phyloP scores from a whole-genome alignment of 2,329 filamentous ascomycete species.

The Beauveria sp. region DNA sequence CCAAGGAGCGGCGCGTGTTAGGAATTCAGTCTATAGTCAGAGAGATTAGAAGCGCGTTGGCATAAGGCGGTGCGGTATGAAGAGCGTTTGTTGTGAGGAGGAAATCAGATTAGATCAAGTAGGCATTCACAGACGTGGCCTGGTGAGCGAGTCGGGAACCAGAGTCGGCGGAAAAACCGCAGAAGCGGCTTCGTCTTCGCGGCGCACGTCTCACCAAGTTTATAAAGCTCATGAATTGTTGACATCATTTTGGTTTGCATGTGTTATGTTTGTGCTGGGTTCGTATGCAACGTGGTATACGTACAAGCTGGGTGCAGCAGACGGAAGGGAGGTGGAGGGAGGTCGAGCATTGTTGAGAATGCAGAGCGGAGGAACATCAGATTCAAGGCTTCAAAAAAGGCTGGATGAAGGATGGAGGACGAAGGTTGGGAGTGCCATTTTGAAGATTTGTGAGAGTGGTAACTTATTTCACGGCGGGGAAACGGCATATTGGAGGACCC shows the following conservation, averaged over 20 bases:
- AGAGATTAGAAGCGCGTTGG: conserved; percentile 28
- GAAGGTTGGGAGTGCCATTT: too few relatives aligned
- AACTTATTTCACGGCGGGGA: too few relatives aligned
- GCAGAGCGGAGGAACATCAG: too few relatives aligned
- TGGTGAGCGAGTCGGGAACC: conserved; percentile 33
- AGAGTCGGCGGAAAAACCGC: conserved; percentile 23
- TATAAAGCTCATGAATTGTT: conserved; percentile 28
- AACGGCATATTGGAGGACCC: too few relatives aligned
- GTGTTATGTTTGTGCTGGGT: background rate
- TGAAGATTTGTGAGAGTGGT: too few relatives aligned
- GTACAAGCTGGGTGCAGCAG: background rate
- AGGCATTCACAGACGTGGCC: conserved; percentile 30
- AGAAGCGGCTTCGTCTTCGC: conserved; percentile 43
- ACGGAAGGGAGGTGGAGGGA: background rate
- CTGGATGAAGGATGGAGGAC: too few relatives aligned
- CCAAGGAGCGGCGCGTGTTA: conserved; percentile 40
- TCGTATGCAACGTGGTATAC: conserved; percentile 11
- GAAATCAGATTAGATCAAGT: conserved; percentile 60
- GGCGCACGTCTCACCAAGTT: conserved; percentile 23
- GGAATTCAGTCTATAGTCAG: conserved; percentile 39
- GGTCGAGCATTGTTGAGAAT: too few relatives aligned
- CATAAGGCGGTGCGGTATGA: background rate
- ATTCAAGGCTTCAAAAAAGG: too few relatives aligned
- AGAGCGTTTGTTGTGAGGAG: conserved; percentile 13
- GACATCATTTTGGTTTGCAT: conserved; percentile 29